These are phyloP conservation scores for Medicago truncatula DNA, from an alignment of 306 rosid species.

Conservation along the genomic window MtrunA17r5.0-ANR NC_053046.1:40636001-40636500, in stretches of 20 bases:
- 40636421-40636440: neutral
- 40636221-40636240: no score
- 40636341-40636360: neutral
- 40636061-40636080: no score
- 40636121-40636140: neutral
- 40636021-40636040: neutral
- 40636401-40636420: neutral
- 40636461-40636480: neutral
- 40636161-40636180: no score
- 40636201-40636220: no score
- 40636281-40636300: neutral
- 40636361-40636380: neutral
- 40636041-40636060: neutral
- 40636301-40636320: neutral
- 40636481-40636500: constrained; percentile 4
- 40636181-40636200: no score
- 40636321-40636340: neutral
- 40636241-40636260: no score
- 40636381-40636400: neutral
- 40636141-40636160: neutral
- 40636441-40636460: neutral
- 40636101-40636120: neutral
- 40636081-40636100: no score
- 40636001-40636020: neutral
- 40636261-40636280: no score